These are phyloP conservation scores for Nakazawaea ambrosiae DNA, from an alignment of 805 yeast species.

Conservation along the genomic window DNA sequence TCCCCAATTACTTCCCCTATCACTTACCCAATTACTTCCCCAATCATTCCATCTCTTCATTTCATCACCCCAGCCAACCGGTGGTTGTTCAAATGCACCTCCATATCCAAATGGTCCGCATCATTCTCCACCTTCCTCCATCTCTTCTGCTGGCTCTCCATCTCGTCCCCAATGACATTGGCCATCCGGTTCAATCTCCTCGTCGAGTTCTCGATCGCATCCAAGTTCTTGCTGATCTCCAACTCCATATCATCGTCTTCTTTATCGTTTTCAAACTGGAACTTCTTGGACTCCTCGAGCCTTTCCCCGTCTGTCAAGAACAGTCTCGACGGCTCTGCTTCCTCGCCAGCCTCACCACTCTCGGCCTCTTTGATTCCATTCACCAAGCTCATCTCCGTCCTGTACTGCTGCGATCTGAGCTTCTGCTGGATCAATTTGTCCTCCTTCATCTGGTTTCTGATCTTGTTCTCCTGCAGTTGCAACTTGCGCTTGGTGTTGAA, in stretches of 20 bases:
- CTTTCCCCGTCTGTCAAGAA: constrained; percentile 46
- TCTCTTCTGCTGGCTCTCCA: constrained; percentile 70
- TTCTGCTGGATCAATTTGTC: constrained; percentile 38
- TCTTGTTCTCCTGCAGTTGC: constrained; percentile 63
- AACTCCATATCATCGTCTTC: constrained; percentile 92
- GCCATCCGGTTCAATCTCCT: constrained; percentile 70
- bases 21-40: too few relatives aligned
- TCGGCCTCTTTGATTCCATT: constrained; percentile 41
- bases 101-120: constrained; percentile 78
- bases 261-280: constrained; percentile 81
- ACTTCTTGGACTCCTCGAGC: constrained; percentile 54
- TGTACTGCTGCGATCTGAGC: constrained; percentile 50
- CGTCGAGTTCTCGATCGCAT: constrained; percentile 64
- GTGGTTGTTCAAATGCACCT: constrained; percentile 70
- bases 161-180: constrained; percentile 63
- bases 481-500: constrained; percentile 76
- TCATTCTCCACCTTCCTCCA: constrained; percentile 73
- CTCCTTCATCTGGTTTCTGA: constrained; percentile 37
- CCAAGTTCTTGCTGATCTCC: constrained; percentile 78
- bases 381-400: constrained; percentile 63
- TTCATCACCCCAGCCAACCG: constrained; percentile 46
- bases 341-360: constrained; percentile 22
- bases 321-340: constrained; percentile 36
- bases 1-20: too few relatives aligned
- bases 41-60: too few relatives aligned